phyloP scores from a whole-genome alignment of 768 basidiomycete species.

The Boletus tomentosulus region DNA sequence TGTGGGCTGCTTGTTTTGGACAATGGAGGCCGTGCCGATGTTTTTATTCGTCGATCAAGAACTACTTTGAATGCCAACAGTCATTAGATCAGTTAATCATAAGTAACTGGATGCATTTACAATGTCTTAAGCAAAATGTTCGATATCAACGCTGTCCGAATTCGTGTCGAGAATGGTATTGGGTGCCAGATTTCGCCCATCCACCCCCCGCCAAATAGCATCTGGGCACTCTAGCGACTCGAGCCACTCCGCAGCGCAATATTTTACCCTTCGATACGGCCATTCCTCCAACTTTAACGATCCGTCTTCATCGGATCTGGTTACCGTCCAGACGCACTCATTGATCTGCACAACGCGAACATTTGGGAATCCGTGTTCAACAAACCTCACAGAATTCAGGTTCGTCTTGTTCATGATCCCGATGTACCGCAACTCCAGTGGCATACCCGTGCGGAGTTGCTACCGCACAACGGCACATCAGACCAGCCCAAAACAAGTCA shows the following conservation, averaged over 20 bases:
- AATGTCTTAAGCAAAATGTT: no score
- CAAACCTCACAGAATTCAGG: constrained; percentile 28
- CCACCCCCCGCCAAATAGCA: constrained; percentile 33
- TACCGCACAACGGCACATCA: constrained; percentile 18
- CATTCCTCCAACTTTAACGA: constrained; percentile 48
- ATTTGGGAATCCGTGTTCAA: constrained; percentile 61
- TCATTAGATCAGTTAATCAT: no score
- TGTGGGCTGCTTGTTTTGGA: background rate
- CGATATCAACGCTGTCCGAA: no score
- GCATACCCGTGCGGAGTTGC: constrained; percentile 60
- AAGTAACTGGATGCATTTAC: no score
- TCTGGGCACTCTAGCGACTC: constrained; percentile 64
- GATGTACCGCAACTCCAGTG: constrained; percentile 49
- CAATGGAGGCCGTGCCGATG: background rate
- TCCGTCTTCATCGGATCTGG: constrained; percentile 25
- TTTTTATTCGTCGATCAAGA: background rate
- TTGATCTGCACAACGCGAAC: constrained; percentile 54
- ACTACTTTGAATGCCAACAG: background rate
- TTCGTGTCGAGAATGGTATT: no score
- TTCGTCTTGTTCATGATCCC: constrained; percentile 44
- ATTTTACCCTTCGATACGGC: constrained; percentile 48
- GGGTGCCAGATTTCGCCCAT: background rate
- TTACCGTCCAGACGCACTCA: constrained; percentile 51
- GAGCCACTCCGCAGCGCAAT: constrained; percentile 57
- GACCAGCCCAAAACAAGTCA: background rate